A percentile compares a stretch with the other conserved stretches of the same genome.
These are phyloP conservation scores for Fonsecaea multimorphosa DNA, from an alignment of 2,329 filamentous ascomycete genomes.

Conservation along the genomic window DNA sequence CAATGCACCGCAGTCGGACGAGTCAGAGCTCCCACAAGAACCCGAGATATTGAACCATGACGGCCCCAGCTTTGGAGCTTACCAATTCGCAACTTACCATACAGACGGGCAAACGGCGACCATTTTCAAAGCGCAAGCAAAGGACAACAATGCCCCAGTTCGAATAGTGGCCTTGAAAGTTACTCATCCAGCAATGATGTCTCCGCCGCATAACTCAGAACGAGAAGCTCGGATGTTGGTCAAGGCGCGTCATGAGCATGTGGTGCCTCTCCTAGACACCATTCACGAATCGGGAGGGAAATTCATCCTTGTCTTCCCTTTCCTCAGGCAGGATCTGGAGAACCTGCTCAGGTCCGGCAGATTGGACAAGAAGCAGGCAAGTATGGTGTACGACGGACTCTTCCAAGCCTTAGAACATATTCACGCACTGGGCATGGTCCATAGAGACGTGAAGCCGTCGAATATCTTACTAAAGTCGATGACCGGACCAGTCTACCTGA, in stretches of 20 bases:
- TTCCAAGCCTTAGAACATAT: conserved; percentile 74
- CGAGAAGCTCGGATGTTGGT: conserved; percentile 79
- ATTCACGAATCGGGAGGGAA: conserved; percentile 72
- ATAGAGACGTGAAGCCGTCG: conserved; percentile 92
- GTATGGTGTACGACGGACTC: conserved; percentile 67
- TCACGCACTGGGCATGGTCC: conserved; percentile 78
- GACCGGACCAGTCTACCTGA: conserved; percentile 75
- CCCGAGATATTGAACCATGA: conserved; percentile 42
- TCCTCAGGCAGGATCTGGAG: conserved; percentile 74
- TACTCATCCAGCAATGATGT: conserved; percentile 73
- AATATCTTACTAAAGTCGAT: conserved; percentile 76
- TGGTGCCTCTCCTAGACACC: conserved; percentile 73
- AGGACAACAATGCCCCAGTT: conserved; percentile 43
- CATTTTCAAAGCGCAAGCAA: conserved; percentile 72
- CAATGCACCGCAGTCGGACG: conserved; percentile 40
- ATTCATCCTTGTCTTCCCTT: conserved; percentile 84
- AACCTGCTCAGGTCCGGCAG: conserved; percentile 61
- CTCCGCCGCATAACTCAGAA: conserved; percentile 80
- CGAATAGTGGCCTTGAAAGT: conserved; percentile 78
- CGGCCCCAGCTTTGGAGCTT: conserved; percentile 59
- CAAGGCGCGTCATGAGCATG: conserved; percentile 53
- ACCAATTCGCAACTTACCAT: conserved; percentile 62
- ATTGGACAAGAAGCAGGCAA: conserved; percentile 47
- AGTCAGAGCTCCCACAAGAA: conserved; percentile 32
- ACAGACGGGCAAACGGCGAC: conserved; percentile 77